Percentiles rank a stretch among this genome's conserved stretches.
Conservation (phyloP, 176 grass and related monocot species). For the Musa acuminata region DNA sequence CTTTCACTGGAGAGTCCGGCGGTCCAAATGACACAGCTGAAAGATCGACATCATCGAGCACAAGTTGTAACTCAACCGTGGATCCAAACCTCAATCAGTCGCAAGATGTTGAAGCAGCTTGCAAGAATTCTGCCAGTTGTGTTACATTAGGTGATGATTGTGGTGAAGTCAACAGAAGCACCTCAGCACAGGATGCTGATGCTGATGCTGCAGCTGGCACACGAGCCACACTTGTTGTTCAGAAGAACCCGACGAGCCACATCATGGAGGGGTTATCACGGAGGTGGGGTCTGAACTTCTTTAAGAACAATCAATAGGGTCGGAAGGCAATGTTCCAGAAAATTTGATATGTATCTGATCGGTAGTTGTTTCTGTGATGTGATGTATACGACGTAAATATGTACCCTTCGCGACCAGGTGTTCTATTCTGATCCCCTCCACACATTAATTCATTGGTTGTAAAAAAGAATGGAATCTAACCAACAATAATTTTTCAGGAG, state of each 20-base stretch:
- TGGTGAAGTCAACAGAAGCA: conserved; percentile 20
- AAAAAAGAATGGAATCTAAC: background rate
- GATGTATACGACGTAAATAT: background rate
- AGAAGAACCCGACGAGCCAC: conserved; percentile 49
- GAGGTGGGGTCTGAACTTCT: conserved; percentile 61
- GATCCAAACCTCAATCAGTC: conserved; percentile 18
- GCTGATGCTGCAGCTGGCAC: conserved; percentile 43
- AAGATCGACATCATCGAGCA: conserved; percentile 3
- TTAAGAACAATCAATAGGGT: conserved; percentile 51
- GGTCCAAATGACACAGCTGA: conserved; percentile 21
- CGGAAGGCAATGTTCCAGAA: background rate
- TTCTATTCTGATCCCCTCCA: background rate
- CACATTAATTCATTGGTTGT: background rate
- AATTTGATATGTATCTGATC: background rate
- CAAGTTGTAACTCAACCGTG: conserved; percentile 2
- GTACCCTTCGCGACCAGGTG: background rate
- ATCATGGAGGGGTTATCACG: conserved; percentile 76
- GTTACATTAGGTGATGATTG: conserved; percentile 1
- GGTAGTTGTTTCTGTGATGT: background rate
- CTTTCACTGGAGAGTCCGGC: conserved; percentile 10
- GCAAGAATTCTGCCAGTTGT: background rate
- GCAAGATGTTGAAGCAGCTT: conserved; percentile 16
- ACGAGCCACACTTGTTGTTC: conserved; percentile 77
- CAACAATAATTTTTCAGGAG: background rate
- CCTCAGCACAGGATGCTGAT: conserved; percentile 23